Evolutionary conservation across 2,329 filamentous ascomycete species (phyloP).

Genomic region (Paracoccidioides lutzii): DNA sequence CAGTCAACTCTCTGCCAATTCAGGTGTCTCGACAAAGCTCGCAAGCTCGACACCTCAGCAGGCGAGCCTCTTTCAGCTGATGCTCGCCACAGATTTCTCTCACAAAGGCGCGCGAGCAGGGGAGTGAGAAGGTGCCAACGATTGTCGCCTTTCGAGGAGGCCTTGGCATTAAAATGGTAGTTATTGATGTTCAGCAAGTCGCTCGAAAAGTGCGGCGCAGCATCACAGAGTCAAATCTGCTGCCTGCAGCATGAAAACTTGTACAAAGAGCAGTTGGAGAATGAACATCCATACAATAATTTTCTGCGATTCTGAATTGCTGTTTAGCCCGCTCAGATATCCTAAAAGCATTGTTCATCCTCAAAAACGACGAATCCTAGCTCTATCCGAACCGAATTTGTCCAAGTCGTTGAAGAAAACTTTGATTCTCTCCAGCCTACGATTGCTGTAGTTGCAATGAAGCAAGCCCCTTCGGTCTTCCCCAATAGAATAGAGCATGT

Average conservation of each 20-base stretch:
- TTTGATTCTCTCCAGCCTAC: conserved; percentile 4
- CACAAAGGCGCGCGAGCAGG: no score
- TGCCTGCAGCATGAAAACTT: conserved; percentile 1
- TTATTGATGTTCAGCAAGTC: background rate
- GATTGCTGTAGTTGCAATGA: conserved; percentile 7
- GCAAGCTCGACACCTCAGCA: background rate
- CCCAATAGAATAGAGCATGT: background rate
- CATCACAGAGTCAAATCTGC: background rate
- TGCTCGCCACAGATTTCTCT: background rate
- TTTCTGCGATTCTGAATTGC: conserved; percentile 1
- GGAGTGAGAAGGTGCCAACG: background rate
- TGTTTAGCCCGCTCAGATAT: background rate
- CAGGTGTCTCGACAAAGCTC: no score
- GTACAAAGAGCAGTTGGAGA: background rate
- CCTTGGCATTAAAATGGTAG: no score
- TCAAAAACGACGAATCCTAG: background rate
- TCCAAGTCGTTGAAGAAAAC: conserved; percentile 6
- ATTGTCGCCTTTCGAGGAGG: background rate
- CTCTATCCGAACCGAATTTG: conserved; percentile 4
- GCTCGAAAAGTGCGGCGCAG: background rate
- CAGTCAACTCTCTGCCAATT: no score
- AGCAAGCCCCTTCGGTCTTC: conserved; percentile 1
- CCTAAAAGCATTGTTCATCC: conserved; percentile 2
- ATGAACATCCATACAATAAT: background rate
- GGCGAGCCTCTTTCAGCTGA: background rate